Percentiles rank a stretch among this genome's conserved stretches.
phyloP scores from a whole-genome alignment of 2,329 filamentous ascomycete genomes.

The Penicillium sumatraense region DNA sequence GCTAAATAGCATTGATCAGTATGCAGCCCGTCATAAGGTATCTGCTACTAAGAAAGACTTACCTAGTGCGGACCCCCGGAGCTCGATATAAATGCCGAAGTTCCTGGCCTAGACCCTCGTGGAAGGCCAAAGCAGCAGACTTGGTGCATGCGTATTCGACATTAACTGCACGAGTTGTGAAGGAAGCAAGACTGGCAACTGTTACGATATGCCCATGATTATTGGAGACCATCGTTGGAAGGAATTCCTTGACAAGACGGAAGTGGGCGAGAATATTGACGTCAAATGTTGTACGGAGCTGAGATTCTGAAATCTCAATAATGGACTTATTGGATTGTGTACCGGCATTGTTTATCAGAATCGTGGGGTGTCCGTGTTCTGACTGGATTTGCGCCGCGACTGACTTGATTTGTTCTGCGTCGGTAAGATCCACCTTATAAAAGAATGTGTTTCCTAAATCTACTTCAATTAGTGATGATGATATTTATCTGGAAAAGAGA shows the following conservation, averaged over 20 bases:
- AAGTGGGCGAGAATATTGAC: background rate
- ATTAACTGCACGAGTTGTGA: background rate
- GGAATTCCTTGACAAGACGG: background rate
- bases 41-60: too few species aligned
- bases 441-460: background rate
- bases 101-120: constrained; percentile 5
- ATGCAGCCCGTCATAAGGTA: too few species aligned
- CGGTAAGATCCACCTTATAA: background rate
- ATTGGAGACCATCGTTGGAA: constrained; percentile 1
- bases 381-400: background rate
- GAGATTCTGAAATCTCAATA: background rate
- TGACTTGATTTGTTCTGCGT: background rate
- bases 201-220: constrained; percentile 5
- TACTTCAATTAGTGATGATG: background rate
- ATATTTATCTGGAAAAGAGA: background rate
- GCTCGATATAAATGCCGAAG: constrained; percentile 3
- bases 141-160: constrained; percentile 7
- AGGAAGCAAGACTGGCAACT: constrained; percentile 6
- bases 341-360: constrained; percentile 8
- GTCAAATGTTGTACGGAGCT: background rate
- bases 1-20: background rate
- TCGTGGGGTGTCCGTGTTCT: constrained; percentile 2
- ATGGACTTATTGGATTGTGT: constrained; percentile 2
- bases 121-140: constrained; percentile 4
- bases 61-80: constrained; percentile 3